Percentiles rank a stretch among this genome's conserved stretches.
These are phyloP conservation scores for Clitopilus passeckerianus DNA, from an alignment of 768 basidiomycete species.

Conservation along the genomic window DNA sequence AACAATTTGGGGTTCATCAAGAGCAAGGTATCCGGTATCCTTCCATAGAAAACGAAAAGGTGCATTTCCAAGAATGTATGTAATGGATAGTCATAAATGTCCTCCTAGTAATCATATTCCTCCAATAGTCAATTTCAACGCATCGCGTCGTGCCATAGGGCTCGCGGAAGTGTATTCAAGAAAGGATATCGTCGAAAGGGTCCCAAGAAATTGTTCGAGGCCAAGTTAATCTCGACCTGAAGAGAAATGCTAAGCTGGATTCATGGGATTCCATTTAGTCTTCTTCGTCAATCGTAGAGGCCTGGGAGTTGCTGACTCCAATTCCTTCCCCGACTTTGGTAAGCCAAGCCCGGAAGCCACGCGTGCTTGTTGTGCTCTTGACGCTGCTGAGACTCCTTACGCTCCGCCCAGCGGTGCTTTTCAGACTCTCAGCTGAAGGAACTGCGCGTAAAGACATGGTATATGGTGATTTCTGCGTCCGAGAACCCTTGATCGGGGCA, in stretches of 20 bases:
- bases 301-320: conserved; percentile 2
- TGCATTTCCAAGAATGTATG: background rate
- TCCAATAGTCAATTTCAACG: background rate
- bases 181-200: background rate
- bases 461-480: background rate
- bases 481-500: background rate
- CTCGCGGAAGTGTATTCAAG: background rate
- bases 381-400: conserved; percentile 38
- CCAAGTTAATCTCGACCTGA: too few relatives aligned
- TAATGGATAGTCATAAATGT: background rate
- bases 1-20: too few relatives aligned
- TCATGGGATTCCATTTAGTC: conserved; percentile 2
- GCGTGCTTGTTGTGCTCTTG: conserved; percentile 33
- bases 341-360: conserved; percentile 37
- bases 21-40: too few relatives aligned
- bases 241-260: too few relatives aligned
- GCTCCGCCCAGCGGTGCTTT: conserved; percentile 37
- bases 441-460: conserved; percentile 21
- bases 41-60: too few relatives aligned
- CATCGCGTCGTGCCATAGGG: background rate
- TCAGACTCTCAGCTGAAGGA: conserved; percentile 44
- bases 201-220: too few relatives aligned
- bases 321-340: conserved; percentile 24
- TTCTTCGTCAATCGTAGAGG: background rate
- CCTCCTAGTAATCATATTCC: background rate